phyloP scores from a whole-genome alignment of 441 rosid species.

The Pelargonium myrrhifolium region DNA sequence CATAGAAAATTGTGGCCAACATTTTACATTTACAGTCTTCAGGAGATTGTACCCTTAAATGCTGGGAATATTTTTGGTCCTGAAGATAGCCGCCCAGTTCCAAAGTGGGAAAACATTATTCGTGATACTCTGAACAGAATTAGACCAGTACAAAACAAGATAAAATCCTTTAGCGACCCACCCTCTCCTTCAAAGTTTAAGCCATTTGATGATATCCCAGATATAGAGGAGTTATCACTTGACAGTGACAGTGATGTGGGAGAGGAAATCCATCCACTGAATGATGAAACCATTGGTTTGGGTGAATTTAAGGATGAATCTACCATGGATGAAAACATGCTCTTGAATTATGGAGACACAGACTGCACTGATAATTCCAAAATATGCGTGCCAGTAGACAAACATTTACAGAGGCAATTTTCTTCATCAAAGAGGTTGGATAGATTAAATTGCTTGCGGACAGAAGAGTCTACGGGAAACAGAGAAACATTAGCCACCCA shows the following conservation, averaged over 20 bases:
- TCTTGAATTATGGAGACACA: slow-evolving; percentile 16
- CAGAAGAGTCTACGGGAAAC: slow-evolving; percentile 29
- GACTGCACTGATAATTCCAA: slow-evolving; percentile 21
- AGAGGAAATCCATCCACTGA: slow-evolving; percentile 71
- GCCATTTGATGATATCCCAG: slow-evolving; percentile 59
- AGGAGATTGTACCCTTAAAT: slow-evolving; percentile 89
- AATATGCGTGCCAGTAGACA: slow-evolving; percentile 26
- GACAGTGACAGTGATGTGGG: slow-evolving; percentile 73
- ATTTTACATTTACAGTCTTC: slow-evolving; percentile 44
- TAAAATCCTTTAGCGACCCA: slow-evolving; percentile 84
- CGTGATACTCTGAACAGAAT: slow-evolving; percentile 60
- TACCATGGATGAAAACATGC: slow-evolving; percentile 17
- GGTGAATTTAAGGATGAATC: slow-evolving; percentile 22
- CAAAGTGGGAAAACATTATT: slow-evolving; percentile 74
- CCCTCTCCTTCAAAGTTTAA: slow-evolving; percentile 81
- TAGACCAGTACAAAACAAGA: slow-evolving; percentile 34
- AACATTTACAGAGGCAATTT: slow-evolving; percentile 44
- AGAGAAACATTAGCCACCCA: slow-evolving; percentile 20
- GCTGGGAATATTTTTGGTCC: slow-evolving; percentile 93
- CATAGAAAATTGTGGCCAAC: slow-evolving; percentile 9
- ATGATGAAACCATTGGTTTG: slow-evolving; percentile 38
- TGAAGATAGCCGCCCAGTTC: slow-evolving; percentile 73
- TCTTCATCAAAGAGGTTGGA: slow-evolving; percentile 54
- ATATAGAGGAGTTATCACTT: slow-evolving; percentile 54
- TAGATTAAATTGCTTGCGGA: slow-evolving; percentile 48